A percentile compares a stretch with the other conserved stretches of the same genome.
These are phyloP conservation scores for Naganishia sp. DNA, from an alignment of 1,284 basidiomycete species.

Conservation along the genomic window DNA sequence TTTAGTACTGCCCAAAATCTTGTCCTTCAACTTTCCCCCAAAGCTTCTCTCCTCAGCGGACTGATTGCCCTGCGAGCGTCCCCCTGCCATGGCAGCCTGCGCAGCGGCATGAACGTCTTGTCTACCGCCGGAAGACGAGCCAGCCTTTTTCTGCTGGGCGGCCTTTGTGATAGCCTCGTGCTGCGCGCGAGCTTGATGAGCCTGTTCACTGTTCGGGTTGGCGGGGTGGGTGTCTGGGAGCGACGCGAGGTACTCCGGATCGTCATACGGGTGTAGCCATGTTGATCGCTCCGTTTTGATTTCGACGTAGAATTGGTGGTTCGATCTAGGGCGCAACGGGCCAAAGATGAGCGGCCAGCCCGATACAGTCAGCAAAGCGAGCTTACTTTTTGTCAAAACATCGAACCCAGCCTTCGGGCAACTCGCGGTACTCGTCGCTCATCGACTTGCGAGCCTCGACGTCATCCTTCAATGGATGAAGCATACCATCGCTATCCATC, in stretches of 20 bases:
- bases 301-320: slow-evolving; percentile 50
- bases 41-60: slow-evolving; percentile 19
- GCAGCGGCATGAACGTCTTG: slow-evolving; percentile 19
- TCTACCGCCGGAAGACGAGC: slow-evolving; percentile 8
- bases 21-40: slow-evolving; percentile 47
- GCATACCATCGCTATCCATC: slow-evolving; percentile 8
- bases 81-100: slow-evolving; percentile 16
- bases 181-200: slow-evolving; percentile 37
- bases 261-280: slow-evolving; percentile 51
- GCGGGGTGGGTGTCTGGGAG: slow-evolving; percentile 48
- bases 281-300: slow-evolving; percentile 41
- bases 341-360: background rate
- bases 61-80: background rate
- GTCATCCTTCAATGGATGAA: slow-evolving; percentile 27
- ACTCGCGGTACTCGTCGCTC: slow-evolving; percentile 47
- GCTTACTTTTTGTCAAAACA: slow-evolving; percentile 46
- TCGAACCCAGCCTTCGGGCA: slow-evolving; percentile 49
- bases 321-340: slow-evolving; percentile 32
- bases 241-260: slow-evolving; percentile 44
- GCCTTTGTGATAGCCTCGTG: slow-evolving; percentile 20
- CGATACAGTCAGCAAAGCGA: background rate
- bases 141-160: slow-evolving; percentile 17
- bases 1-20: slow-evolving; percentile 47
- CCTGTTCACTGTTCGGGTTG: slow-evolving; percentile 44
- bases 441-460: slow-evolving; percentile 37